Conservation (phyloP, 768 basidiomycete genomes). For the Amanita pallidorosea region DNA sequence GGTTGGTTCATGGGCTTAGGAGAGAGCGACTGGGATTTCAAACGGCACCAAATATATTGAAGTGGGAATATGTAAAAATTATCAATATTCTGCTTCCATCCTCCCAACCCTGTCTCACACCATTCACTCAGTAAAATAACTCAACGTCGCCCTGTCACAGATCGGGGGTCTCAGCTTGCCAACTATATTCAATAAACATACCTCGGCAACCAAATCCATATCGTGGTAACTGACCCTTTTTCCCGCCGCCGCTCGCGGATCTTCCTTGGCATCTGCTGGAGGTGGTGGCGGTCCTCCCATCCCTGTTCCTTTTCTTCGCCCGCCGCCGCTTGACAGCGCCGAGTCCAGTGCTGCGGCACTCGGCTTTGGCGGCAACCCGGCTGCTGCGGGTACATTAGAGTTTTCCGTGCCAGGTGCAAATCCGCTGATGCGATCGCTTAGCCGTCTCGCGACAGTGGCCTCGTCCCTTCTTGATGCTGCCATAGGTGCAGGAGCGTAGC, state of each 20-base stretch:
- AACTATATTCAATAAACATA: constrained; percentile 13
- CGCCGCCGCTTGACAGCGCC: constrained; percentile 40
- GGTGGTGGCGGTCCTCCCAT: constrained; percentile 51
- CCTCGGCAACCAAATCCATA: constrained; percentile 88
- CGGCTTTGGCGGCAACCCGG: constrained; percentile 77
- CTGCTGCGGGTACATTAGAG: constrained; percentile 45
- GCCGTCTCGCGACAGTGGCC: constrained; percentile 43
- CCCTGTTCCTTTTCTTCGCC: constrained; percentile 24
- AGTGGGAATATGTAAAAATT: constrained; percentile 8
- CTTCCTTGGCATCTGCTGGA: constrained; percentile 84
- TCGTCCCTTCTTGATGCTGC: constrained; percentile 46
- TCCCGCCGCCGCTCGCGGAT: constrained; percentile 83
- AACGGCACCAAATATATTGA: constrained; percentile 22
- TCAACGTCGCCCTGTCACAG: constrained; percentile 47
- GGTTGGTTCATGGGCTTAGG: constrained; percentile 21
- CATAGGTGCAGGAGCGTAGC: constrained; percentile 26
- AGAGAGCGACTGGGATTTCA: constrained; percentile 13
- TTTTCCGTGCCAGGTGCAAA: constrained; percentile 41
- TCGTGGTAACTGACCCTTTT: constrained; percentile 91
- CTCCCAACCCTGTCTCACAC: constrained; percentile 6
- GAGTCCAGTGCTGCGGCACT: constrained; percentile 40
- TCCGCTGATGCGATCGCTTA: constrained; percentile 77
- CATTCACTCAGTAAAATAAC: constrained; percentile 31
- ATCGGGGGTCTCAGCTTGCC: constrained; percentile 8
- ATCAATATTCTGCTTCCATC: constrained; percentile 4